Conservation (phyloP, 768 basidiomycete species). For the Dictyophora rubrovolvata region DNA sequence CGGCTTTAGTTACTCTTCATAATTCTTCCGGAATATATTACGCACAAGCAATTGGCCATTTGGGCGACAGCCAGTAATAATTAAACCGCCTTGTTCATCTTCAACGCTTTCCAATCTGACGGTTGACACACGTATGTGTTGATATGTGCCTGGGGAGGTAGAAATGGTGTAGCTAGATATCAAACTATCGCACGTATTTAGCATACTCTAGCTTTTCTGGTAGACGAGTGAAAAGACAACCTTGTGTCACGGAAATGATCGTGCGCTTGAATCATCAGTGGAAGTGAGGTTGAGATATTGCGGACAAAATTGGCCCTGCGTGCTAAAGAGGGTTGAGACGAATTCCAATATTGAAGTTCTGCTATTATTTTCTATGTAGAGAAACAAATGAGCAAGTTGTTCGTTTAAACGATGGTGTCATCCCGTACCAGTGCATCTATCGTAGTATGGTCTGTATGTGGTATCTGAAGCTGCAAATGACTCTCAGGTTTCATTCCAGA, state of each 20-base stretch:
- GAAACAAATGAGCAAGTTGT: background rate
- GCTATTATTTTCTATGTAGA: constrained; percentile 56
- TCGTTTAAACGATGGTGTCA: background rate
- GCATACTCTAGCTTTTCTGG: constrained; percentile 2
- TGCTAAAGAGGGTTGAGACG: constrained; percentile 34
- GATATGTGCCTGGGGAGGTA: constrained; percentile 48
- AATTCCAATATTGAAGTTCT: constrained; percentile 58
- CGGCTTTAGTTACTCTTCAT: background rate
- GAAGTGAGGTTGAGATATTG: constrained; percentile 58
- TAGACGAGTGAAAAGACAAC: constrained; percentile 30
- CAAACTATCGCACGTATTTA: constrained; percentile 37
- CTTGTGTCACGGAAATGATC: constrained; percentile 87
- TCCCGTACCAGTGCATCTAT: constrained; percentile 49
- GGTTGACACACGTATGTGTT: constrained; percentile 66
- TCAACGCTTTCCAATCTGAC: constrained; percentile 42
- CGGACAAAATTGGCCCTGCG: constrained; percentile 47
- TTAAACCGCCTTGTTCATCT: constrained; percentile 35
- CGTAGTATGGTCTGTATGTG: constrained; percentile 57
- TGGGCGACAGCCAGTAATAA: constrained; percentile 37
- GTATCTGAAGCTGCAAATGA: constrained; percentile 42
- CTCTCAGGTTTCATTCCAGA: constrained; percentile 35
- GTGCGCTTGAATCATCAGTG: constrained; percentile 88
- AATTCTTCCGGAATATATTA: constrained; percentile 15
- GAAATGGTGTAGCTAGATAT: constrained; percentile 89
- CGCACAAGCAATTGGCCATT: constrained; percentile 41